These are phyloP conservation scores for Pelargonium myrrhifolium DNA, from an alignment of 441 rosid species.

Conservation along the genomic window DNA sequence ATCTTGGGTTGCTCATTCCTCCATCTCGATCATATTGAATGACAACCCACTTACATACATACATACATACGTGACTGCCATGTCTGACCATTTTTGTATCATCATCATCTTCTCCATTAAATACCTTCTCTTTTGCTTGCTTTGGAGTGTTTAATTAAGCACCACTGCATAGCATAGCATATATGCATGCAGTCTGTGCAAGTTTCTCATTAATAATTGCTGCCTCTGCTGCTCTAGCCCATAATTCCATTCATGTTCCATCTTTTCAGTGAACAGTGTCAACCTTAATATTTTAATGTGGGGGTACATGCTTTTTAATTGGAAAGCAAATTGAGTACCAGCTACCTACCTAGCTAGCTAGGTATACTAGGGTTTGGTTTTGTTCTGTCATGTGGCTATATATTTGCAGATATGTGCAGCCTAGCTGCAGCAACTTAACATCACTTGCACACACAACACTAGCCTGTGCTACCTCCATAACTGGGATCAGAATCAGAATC, in stretches of 20 bases:
- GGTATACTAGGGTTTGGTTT: too few species aligned
- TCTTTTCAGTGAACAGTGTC: slow-evolving; percentile 1
- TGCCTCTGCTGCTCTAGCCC: neutral
- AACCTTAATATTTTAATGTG: neutral
- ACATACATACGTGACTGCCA: neutral
- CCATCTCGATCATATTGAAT: neutral
- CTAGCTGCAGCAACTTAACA: too few species aligned
- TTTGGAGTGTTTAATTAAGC: too few species aligned
- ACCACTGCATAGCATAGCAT: too few species aligned
- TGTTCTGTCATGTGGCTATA: too few species aligned
- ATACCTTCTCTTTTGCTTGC: neutral
- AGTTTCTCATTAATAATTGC: neutral
- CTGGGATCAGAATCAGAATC: too few species aligned
- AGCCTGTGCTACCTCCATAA: too few species aligned
- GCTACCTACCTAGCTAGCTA: too few species aligned
- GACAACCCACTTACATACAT: neutral
- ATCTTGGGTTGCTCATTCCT: neutral
- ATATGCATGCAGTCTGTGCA: too few species aligned
- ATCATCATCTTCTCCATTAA: neutral
- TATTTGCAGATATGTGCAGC: too few species aligned
- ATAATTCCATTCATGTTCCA: neutral
- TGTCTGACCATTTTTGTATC: neutral
- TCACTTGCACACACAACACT: too few species aligned
- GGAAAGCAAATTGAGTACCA: too few species aligned
- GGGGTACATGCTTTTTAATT: neutral